Conservation (phyloP, 2,329 filamentous ascomycete species). For the Neonectria hederae region DNA sequence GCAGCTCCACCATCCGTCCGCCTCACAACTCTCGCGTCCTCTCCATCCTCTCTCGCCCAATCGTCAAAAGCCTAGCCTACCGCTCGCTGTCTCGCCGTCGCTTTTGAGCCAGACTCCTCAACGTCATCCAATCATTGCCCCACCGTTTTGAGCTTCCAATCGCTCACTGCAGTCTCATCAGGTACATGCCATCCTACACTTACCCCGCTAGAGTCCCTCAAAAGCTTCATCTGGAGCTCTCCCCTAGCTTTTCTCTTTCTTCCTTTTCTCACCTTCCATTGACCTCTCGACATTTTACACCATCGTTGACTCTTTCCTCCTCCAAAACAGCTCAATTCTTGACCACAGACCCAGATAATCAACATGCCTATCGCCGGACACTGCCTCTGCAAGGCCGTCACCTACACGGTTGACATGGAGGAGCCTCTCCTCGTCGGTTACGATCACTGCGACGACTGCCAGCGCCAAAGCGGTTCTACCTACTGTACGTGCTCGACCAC, state of each 20-base stretch:
- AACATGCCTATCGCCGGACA: conserved; percentile 74
- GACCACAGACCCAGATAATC: conserved; percentile 27
- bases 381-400: conserved; percentile 77
- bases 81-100: background rate
- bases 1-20: conserved; percentile 5
- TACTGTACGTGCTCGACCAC: conserved; percentile 63
- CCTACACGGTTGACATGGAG: conserved; percentile 69
- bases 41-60: conserved; percentile 22
- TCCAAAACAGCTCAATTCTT: conserved; percentile 12
- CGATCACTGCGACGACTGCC: conserved; percentile 79
- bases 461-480: conserved; percentile 74
- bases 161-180: conserved; percentile 26
- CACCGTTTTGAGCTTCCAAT: conserved; percentile 33
- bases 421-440: conserved; percentile 67
- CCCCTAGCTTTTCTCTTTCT: conserved; percentile 21
- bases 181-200: conserved; percentile 12
- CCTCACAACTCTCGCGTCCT: background rate
- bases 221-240: conserved; percentile 36
- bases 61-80: conserved; percentile 19
- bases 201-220: conserved; percentile 43
- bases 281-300: background rate
- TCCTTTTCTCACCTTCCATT: background rate
- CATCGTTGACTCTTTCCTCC: conserved; percentile 13
- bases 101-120: conserved; percentile 25
- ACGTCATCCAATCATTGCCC: conserved; percentile 45